Base-by-base conservation (phyloP, 371 early-diverging fungal species). In the Mucor sp. region DNA sequence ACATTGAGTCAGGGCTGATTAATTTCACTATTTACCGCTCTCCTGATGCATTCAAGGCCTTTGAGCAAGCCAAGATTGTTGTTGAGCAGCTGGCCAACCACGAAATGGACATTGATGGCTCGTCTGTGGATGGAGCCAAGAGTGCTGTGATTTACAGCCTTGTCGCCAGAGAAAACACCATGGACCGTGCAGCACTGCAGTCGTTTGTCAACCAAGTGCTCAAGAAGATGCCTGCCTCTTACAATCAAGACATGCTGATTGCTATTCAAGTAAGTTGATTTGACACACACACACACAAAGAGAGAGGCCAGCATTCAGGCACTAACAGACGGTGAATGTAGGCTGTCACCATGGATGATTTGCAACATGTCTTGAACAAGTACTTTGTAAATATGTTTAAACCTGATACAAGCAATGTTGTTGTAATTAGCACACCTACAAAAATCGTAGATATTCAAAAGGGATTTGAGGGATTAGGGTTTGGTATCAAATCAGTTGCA, bases 91-190 rank as follows among this genome's bases (percentile, higher is more conserved):
- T 88, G 39, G 81, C 82, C 21, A 75, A 75, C 4, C 53, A 48
- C 1, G 63, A 83, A 76, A 73, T 83, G 73, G 76, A 78, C n/a
- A 86, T 89, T 65, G 85, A 87, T 15, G 72, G 73, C 27, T 77
- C 85, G 48, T 76, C 82, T 7, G 67, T 90, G 6, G 89, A 89
- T 60, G 89, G 87, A 28, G 89, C 90, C 28, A 89, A 88, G 74
- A 88, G 88, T 60, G 84, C 87, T 19, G 85, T 90, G 6, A 88
- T 88, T 58, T 89, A 85, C 67, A 72, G 82, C 63, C 74, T 88
- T 47, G 87, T 89, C 11, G 76, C 79, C 23, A 75, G 79, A 66
- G 90, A 87, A 69, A 84, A 85, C 60, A 83, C 83, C 3, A 85
- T 87, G 75, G 82, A 80, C 41, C 75, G 75, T 19, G 87, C 89